Evolutionary conservation across 139 green algal species (phyloP).

Genomic region (Gonium pectorale): DNA sequence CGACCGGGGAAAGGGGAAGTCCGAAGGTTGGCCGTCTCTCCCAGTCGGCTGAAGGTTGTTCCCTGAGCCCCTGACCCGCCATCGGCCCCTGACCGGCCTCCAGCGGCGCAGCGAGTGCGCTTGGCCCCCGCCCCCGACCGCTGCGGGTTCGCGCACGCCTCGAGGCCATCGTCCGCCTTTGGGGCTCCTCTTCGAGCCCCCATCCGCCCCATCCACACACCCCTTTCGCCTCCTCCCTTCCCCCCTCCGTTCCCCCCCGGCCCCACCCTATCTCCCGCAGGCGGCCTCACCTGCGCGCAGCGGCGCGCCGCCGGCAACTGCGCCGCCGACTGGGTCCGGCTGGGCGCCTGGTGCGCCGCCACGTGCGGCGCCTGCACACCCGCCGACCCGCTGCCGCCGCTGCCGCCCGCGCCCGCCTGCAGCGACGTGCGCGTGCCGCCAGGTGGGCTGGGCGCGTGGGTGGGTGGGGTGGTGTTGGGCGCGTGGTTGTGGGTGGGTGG

Average conservation of each 20-base stretch:
- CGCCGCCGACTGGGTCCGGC: slow-evolving; percentile 27
- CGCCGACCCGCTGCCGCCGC: slow-evolving; percentile 6
- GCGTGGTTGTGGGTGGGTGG: no score
- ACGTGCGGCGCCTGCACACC: slow-evolving; percentile 44
- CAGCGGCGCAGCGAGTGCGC: no score
- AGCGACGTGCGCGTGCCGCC: slow-evolving; percentile 45
- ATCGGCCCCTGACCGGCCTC: no score
- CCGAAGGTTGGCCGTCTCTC: no score
- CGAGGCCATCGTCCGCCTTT: no score
- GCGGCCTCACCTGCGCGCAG: slow-evolving; percentile 37
- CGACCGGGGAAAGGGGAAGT: no score
- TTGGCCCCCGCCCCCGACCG: no score
- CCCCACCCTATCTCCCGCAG: background rate
- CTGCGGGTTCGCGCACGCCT: no score
- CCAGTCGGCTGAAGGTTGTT: no score
- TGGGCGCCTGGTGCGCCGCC: slow-evolving; percentile 45
- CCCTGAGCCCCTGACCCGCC: no score
- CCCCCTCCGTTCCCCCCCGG: background rate
- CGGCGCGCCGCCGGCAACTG: slow-evolving; percentile 33
- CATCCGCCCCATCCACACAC: no score
- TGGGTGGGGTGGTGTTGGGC: background rate
- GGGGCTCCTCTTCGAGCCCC: no score
- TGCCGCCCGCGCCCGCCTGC: slow-evolving; percentile 30
- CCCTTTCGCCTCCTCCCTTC: background rate
- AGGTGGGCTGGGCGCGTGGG: slow-evolving; percentile 1